Evolutionary conservation across 1,284 basidiomycete species (phyloP).

Genomic region (Sutorius eximius): DNA sequence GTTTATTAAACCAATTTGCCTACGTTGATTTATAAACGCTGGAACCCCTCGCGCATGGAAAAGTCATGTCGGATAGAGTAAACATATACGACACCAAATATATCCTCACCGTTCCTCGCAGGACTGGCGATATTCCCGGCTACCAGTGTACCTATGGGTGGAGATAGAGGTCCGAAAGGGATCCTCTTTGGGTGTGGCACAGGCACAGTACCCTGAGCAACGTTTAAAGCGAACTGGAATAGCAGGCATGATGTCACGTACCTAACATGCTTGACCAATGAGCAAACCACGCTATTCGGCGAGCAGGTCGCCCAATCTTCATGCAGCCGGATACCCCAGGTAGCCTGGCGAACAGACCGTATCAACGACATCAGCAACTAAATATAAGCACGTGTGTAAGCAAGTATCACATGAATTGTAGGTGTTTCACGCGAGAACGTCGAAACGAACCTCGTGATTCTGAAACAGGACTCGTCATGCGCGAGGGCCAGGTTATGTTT

Average conservation of each 20-base stretch:
- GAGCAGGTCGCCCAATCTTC: background rate
- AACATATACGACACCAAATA: no score
- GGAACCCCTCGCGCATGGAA: no score
- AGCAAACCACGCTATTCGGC: background rate
- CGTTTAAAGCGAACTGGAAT: background rate
- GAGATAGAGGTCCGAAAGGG: no score
- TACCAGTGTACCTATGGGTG: no score
- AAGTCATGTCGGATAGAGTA: no score
- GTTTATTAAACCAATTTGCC: no score
- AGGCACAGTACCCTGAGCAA: background rate
- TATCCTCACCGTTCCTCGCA: no score
- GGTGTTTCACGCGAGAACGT: background rate
- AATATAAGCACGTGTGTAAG: background rate
- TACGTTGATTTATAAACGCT: no score
- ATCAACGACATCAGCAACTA: background rate
- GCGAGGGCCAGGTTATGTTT: background rate
- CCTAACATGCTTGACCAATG: background rate
- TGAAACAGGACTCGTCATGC: background rate
- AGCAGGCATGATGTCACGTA: background rate
- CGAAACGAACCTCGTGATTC: background rate
- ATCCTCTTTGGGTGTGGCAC: background rate
- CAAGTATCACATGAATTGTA: background rate
- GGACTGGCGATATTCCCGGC: no score
- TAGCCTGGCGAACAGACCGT: no score
- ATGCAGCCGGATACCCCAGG: background rate